Evolutionary conservation across 306 rosid genomes (phyloP), one percentile per base, ranked within the genome.

Genomic region (Lathyrus tuberosus): DNA sequence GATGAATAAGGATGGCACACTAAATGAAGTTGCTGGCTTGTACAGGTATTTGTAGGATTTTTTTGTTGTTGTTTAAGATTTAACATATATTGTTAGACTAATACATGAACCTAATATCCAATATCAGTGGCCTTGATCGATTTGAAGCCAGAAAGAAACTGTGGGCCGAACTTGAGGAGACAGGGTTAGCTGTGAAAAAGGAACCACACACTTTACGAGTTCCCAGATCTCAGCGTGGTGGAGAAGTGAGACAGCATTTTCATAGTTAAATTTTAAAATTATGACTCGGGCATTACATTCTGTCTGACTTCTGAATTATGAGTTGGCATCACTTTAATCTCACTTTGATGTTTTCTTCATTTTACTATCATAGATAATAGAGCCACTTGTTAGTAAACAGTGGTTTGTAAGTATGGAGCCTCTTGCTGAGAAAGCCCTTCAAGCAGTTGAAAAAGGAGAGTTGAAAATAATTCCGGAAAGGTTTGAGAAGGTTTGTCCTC

Each of bases 151-250:
- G 98, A 20, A 86, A 90, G 81, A 90, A 88, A 81, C 77, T 93
- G 5, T 93, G 98, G 98, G 84, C 89, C 54, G 98, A 93, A 72
- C 87, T 93, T 81, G 97, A 88, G 85, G 98, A 90, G 77, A 90
- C 91, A 20, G 89, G 89, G 49, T 82, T 93, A 70, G 94, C 91
- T 62, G 94, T 88, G 61, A 93, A 85, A 85, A 90, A 82, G 84
- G 91, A 93, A 75, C 85, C 91, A 17, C 98, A 93, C 82, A 90
- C 87, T 31, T 83, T 80, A 70, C 84, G 98, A 52, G 97, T 93
- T 70, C 98, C 98, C 40, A 93, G 98, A 83, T 93, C 98, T 62
- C 98, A 93, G 74, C 98, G 98, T 72, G 98, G 98, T 57, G 98
- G 98, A 78, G 98, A 90, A 82, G 98, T 93, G 80, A 90, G 87